These are phyloP conservation scores for Pseudohalonectria lignicola DNA, from an alignment of 2,329 filamentous ascomycete genomes.

Conservation along the genomic window DNA sequence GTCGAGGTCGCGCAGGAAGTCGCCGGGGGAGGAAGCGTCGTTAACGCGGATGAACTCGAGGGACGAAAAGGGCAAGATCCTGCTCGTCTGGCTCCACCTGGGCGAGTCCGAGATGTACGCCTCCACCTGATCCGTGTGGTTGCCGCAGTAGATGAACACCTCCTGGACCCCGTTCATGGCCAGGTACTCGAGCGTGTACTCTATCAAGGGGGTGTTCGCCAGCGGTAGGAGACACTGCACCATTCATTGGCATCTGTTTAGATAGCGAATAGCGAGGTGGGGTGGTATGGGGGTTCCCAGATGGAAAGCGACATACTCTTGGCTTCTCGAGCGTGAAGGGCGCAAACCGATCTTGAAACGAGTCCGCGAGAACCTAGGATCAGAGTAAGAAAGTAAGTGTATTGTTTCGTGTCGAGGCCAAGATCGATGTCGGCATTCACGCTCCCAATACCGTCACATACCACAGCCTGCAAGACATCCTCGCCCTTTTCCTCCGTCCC, in stretches of 20 bases:
- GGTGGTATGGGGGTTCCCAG: too few species aligned
- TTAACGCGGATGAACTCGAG: conserved; percentile 77
- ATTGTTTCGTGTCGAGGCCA: conserved; percentile 1
- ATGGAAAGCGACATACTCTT: conserved; percentile 48
- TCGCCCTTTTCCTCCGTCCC: conserved; percentile 45
- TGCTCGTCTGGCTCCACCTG: conserved; percentile 51
- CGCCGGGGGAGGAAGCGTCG: conserved; percentile 76
- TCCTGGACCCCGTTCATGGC: conserved; percentile 93
- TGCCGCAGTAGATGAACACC: conserved; percentile 83
- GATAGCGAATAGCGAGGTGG: too few species aligned
- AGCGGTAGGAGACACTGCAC: conserved; percentile 78
- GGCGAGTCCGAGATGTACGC: conserved; percentile 70
- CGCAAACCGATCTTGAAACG: conserved; percentile 83
- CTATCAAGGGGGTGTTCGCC: conserved; percentile 88
- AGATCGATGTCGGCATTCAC: background rate
- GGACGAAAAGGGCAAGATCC: conserved; percentile 57
- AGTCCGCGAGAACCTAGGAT: conserved; percentile 74
- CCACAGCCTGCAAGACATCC: conserved; percentile 46
- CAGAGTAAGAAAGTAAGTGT: conserved; percentile 8
- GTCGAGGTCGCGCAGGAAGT: conserved; percentile 90
- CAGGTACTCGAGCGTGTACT: conserved; percentile 94
- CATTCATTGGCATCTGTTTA: conserved; percentile 8
- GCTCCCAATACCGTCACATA: conserved; percentile 21
- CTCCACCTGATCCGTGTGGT: conserved; percentile 80
- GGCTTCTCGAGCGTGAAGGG: conserved; percentile 85